A percentile compares a stretch with the other conserved stretches of the same genome.
Evolutionary conservation across 345 rosid genomes (phyloP).

Genomic region (Moricandia arvensis): DNA sequence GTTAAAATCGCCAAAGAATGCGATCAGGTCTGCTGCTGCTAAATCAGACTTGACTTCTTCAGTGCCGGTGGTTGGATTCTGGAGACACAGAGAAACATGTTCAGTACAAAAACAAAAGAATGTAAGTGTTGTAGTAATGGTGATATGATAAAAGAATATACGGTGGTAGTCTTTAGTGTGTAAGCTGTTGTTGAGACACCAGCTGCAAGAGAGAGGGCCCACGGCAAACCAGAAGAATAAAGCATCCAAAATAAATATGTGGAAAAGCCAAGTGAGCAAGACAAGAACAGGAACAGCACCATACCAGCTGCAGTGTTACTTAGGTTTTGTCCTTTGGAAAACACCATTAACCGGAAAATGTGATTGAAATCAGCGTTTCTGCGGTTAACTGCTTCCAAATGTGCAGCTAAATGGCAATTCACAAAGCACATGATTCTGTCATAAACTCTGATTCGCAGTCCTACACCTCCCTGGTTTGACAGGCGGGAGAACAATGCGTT

Average conservation of each 20-base stretch:
- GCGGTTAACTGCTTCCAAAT: slow-evolving; percentile 74
- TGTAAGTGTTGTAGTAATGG: too few relatives aligned
- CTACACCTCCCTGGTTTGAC: slow-evolving; percentile 72
- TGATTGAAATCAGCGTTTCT: slow-evolving; percentile 84
- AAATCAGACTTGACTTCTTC: slow-evolving; percentile 78
- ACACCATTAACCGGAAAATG: slow-evolving; percentile 60
- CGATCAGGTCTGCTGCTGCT: slow-evolving; percentile 90
- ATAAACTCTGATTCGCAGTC: slow-evolving; percentile 72
- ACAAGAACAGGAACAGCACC: slow-evolving; percentile 76
- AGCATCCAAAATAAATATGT: slow-evolving; percentile 84
- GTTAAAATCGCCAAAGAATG: slow-evolving; percentile 90
- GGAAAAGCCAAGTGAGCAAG: slow-evolving; percentile 85
- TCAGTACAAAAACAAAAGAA: slow-evolving; percentile 24
- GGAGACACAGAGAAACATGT: slow-evolving; percentile 13
- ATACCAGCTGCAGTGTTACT: slow-evolving; percentile 71
- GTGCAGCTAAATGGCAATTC: slow-evolving; percentile 84
- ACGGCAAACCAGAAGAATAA: slow-evolving; percentile 83
- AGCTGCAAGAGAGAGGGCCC: slow-evolving; percentile 81
- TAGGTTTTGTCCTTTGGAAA: slow-evolving; percentile 51
- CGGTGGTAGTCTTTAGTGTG: slow-evolving; percentile 55
- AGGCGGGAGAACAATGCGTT: background rate
- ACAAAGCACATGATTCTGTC: slow-evolving; percentile 82
- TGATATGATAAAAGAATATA: slow-evolving; percentile 40
- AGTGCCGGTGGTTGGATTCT: slow-evolving; percentile 33
- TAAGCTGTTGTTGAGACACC: slow-evolving; percentile 71